Base-by-base conservation (phyloP, 345 rosid species). In the Euphorbia peplus region DNA sequence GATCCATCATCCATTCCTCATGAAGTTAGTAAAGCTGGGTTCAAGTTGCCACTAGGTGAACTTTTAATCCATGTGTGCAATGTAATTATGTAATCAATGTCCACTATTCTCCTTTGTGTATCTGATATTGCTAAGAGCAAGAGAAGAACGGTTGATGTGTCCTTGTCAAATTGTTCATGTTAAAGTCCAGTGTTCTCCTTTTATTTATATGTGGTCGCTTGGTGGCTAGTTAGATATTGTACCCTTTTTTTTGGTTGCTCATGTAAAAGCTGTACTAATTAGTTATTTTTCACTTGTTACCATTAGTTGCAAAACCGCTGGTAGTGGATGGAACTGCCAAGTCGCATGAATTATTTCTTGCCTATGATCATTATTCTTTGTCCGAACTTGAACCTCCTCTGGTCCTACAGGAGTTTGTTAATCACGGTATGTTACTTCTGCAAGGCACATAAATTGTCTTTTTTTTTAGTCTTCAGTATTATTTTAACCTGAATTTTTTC, bases 321-420 rank as follows among this genome's bases (percentile, higher is more conserved):
- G 77, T 83, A 44, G 90, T 86, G 69, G 98, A 93, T 83, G 98
- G 97, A 80, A 90, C 85, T 65, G 79, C 93, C 48, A 93, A 87
- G 84, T 93, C 98, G 14, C 98, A 90, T 65, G 82, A 90, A 70
- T 54, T 93, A 73, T 93, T 76, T 71, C 93, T 93, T 71, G 96
- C 90, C 8, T 86, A 88, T 68, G 93, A 93, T 79, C 74, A 73
- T 57, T 79, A 57, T 68, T 88, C 96, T 52, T 89, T 90, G 52
- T 71, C 86, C 57, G 84, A 86, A 78, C 93, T 93, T 47, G 92
- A 90, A 66, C 95, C 97, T 32, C 98, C 98, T 11, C 50, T 90
- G 78, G 85, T 90, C 29, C 82, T 93, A 32, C 98, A 93, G 76
- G 98, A 93, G 83, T 93, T 93, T 79, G 89, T 93, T 3, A 90